phyloP scores from a whole-genome alignment of 106 monocot species.

The Chionographis japonica region DNA sequence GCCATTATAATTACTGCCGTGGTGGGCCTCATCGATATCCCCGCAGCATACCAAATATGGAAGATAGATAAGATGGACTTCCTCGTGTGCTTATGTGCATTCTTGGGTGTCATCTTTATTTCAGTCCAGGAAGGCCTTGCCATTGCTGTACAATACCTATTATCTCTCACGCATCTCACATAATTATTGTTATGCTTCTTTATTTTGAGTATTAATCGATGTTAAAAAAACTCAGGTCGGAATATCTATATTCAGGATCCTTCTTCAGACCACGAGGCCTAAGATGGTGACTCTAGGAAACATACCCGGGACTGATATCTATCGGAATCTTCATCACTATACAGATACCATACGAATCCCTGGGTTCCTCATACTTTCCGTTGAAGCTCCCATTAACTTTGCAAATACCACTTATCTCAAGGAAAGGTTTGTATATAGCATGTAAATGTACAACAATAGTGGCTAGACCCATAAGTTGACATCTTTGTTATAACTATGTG shows the following conservation, averaged over 20 bases:
- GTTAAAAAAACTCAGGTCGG: constrained; percentile 46
- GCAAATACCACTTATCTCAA: constrained; percentile 71
- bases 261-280: constrained; percentile 78
- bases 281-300: constrained; percentile 71
- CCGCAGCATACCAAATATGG: constrained; percentile 50
- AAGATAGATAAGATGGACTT: constrained; percentile 96
- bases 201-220: not conserved
- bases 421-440: constrained; percentile 51
- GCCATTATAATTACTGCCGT: constrained; percentile 89
- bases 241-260: constrained; percentile 69
- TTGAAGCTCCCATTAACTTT: constrained; percentile 89
- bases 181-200: not conserved
- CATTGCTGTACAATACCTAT: constrained; percentile 56
- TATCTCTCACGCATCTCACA: not conserved
- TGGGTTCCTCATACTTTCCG: constrained; percentile 63
- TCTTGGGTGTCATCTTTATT: constrained; percentile 79
- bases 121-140: constrained; percentile 86
- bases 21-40: constrained; percentile 74
- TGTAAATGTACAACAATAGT: not conserved
- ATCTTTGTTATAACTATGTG: no score
- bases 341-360: constrained; percentile 61
- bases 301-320: constrained; percentile 65
- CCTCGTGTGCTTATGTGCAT: constrained; percentile 64
- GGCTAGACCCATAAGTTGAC: not conserved
- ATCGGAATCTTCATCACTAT: constrained; percentile 68